Evolutionary conservation across 2,329 filamentous ascomycete genomes (phyloP), one percentile per base, ranked within the genome.

Genomic region (Fusarium sp.): DNA sequence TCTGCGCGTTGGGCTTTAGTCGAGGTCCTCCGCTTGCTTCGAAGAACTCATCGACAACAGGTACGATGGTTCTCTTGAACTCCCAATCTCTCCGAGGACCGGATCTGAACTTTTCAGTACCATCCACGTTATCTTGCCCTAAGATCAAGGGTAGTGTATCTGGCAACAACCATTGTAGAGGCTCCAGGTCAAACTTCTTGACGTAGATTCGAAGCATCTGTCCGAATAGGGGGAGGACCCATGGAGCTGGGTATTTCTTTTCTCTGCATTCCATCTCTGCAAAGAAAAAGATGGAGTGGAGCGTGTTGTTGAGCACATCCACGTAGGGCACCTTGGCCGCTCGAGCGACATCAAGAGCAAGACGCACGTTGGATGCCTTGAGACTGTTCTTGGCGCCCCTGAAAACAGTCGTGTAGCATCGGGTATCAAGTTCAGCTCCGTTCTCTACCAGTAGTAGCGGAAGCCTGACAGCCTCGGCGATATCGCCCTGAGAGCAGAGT

Each of bases 321-420:
- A 79, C 73, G 17, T 76, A 69, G 3, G 86, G 74, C 54, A 84
- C 85, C 6, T 86, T 80, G 60, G 92, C 85, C 52, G 93, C 86
- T 35, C 85, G 84, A 50, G 82, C 83, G 1, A 85, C 76, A 12
- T 83, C 84, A 32, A 84, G 70, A 1, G 82, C 78, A 35, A 76
- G 76, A 17, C 71, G 65, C n/a, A 95, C 85, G 30, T 87, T 86
- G 4, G 85, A 81, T 6, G 87, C 84, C 69, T 94, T 87, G 27
- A 86, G 81, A 22, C 85, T 85, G 5, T 80, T 79, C 74, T 94
- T 94, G 61, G 93, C 92, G 35, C 92, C 92, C 68, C 92, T 89
- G 47, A 97, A 87, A 37, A 98, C 85, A 32, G 91, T 90, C 1
- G 91, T 86, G 79, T 92, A 94, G 0, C 94, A 92, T 72, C 90